Base-by-base conservation (phyloP, 202 grass and related monocot genomes). In the Alloteropsis angusta region DNA sequence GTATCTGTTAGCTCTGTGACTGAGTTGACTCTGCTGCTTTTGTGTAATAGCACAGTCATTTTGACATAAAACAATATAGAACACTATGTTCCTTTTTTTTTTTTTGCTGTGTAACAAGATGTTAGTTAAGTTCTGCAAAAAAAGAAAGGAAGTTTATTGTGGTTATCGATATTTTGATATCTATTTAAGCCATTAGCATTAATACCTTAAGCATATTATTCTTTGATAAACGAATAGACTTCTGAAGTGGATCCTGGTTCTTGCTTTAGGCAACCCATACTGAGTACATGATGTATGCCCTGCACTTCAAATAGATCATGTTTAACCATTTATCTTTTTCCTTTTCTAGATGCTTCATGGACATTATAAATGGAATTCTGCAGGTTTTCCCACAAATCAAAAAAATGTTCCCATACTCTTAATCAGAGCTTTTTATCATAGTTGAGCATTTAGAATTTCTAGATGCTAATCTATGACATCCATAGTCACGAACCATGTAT, bases 401-500 rank as follows among this genome's bases (percentile, higher is more conserved):
- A 30, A 30, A 30, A 30, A 30, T 30, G 28, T 30, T 30, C 28
- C 28, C 28, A 30, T 30, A 30, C 28, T 30, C 28, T 30, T 30
- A 1, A 30, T 30, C 28, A 30, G 28, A 68, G 8, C 14, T 21
- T 80, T 68, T 69, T 70, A 73, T 65, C 46, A 58, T 30, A 52
- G 6, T 48, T 46, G 70, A 47, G 4, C 54, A 61, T 62, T 36
- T 41, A 76, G 18, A 76, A 16, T 62, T 81, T 81, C 39, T 81
- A 50, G 23, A 76, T 74, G 36, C 16, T 61, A 16, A 2, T 79
- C 59, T 10, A 68, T 45, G 59, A 7, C 47, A 71, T 79, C 10
- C 60, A 67, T 34, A 49, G 2, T 30, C 28, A 30, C 28, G 36
- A 52, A 48, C 12, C 26, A 77, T 19, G 11, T 52, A 55, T 30